Evolutionary conservation across 2,329 filamentous ascomycete genomes (phyloP), one percentile per base, ranked within the genome.

Genomic region (Didymella pomorum): DNA sequence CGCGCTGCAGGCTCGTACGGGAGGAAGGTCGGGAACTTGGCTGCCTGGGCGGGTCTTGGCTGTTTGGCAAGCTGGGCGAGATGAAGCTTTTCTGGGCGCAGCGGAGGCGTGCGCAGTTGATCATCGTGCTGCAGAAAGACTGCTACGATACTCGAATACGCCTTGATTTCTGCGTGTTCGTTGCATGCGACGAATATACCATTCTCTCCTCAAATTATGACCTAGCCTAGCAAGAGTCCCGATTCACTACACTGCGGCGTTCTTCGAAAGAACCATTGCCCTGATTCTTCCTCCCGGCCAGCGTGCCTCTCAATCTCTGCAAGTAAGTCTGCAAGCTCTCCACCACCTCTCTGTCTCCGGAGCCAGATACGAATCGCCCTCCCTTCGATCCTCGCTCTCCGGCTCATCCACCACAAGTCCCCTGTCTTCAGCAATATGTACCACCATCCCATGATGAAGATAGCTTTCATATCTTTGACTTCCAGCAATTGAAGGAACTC

Each of bases 361-460:
- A 74, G 21, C 66, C 69, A 75, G 4, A 71, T 64, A 21, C 61
- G 54, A 8, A 72, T 61, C 5, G 68, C 69, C 41, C 53, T 55
- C 1, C 69, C 69, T 41, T 73, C 71, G 3, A 73, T 47, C 29
- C 47, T 65, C 5, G 71, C 70, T 10, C 72, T 62, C 11, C 64
- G 37, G 18, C 51, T 60, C 55, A 75, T 56, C 72, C 72, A 73
- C 72, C 71, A 75, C 23, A 71, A 18, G 10, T 65, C 61, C 1
- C 63, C 66, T 20, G 60, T 42, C 3, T 58, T 55, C 33, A 72
- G 37, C 47, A 82, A 81, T 10, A 81, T 80, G 68, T 83, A 85
- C 84, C 84, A 88, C 71, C 82, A 84, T 0, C 81, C 78, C n/a
- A 87, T 70, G 33, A 88, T 64, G 11, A 87, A 68, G 59, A 88